Evolutionary conservation across 768 basidiomycete species (phyloP).

Genomic region (Boletellus ananiceps): DNA sequence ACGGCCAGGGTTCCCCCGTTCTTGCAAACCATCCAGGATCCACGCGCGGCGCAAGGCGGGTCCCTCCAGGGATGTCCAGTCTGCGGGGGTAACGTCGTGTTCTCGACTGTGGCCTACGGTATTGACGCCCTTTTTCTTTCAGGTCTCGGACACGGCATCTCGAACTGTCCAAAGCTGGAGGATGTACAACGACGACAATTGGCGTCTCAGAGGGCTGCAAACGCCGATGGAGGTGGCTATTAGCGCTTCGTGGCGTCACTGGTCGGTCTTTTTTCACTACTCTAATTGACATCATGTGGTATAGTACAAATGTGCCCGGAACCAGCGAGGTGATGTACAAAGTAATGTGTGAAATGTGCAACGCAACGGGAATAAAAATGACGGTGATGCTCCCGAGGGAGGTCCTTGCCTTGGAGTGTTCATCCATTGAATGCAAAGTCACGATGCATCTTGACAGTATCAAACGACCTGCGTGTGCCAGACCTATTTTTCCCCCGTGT

Average conservation of each 20-base stretch:
- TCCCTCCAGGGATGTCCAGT: conserved; percentile 87
- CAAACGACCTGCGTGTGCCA: conserved; percentile 12
- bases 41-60: conserved; percentile 73
- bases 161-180: conserved; percentile 95
- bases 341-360: conserved; percentile 10
- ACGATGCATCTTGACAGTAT: conserved; percentile 25
- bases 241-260: neutral
- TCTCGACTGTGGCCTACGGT: neutral
- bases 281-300: neutral
- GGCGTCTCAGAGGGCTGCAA: conserved; percentile 73
- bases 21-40: conserved; percentile 85
- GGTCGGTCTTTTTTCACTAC: neutral
- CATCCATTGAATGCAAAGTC: conserved; percentile 32
- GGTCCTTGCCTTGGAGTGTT: neutral
- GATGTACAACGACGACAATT: conserved; percentile 88
- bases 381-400: neutral
- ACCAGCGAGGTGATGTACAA: neutral
- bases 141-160: conserved; percentile 92
- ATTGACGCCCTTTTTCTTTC: neutral
- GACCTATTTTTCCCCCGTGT: conserved; percentile 1
- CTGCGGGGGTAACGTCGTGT: conserved; percentile 69
- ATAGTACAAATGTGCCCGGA: conserved; percentile 6
- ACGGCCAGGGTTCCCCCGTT: conserved; percentile 83
- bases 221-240: conserved; percentile 53
- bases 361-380: neutral